Evolutionary conservation across 306 rosid species (phyloP).

Genomic region (Casuarina cunninghamiana): DNA sequence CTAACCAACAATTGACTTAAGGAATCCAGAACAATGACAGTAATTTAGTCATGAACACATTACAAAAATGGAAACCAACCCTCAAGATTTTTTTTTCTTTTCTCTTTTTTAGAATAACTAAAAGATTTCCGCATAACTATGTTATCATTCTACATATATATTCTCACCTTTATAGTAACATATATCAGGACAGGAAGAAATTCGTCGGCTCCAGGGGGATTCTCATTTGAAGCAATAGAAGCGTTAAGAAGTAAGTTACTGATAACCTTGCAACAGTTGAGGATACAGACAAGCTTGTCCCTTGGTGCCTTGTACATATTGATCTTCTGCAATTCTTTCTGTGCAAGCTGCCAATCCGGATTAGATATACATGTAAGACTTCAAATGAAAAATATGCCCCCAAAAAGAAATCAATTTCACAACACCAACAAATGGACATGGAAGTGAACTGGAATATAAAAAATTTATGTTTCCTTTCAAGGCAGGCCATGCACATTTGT

Average conservation of each 20-base stretch:
- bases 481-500: background rate
- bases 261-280: slow-evolving; percentile 94
- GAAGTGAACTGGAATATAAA: background rate
- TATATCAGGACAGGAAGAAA: slow-evolving; percentile 96
- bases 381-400: background rate
- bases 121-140: background rate
- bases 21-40: background rate
- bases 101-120: background rate
- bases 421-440: background rate
- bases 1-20: background rate
- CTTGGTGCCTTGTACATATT: slow-evolving; percentile 98
- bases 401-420: background rate
- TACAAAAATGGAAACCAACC: background rate
- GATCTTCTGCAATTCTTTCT: slow-evolving; percentile 92
- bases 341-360: slow-evolving; percentile 79
- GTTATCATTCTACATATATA: slow-evolving; percentile 10
- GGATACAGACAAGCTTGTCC: slow-evolving; percentile 92
- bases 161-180: slow-evolving; percentile 73
- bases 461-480: background rate
- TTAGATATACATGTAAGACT: slow-evolving; percentile 28
- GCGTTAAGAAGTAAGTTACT: slow-evolving; percentile 85
- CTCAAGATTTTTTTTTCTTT: background rate
- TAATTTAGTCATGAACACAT: background rate
- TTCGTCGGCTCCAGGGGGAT: slow-evolving; percentile 94
- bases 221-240: slow-evolving; percentile 77